These are phyloP conservation scores for Aphanomyces stellatus DNA, from an alignment of 352 stramenopile species.

Conservation along the genomic window DNA sequence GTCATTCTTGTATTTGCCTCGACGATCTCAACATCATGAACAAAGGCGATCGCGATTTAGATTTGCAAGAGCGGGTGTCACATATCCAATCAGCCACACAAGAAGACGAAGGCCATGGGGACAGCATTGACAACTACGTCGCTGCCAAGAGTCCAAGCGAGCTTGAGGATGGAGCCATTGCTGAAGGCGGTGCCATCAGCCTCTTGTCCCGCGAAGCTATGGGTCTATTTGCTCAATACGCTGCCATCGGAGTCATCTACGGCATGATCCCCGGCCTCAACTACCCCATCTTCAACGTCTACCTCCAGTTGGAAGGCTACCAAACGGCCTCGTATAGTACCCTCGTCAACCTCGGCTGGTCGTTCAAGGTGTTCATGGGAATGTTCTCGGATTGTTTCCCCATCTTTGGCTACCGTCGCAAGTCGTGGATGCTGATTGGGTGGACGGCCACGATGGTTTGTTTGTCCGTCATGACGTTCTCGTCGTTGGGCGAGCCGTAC, in stretches of 20 bases:
- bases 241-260: constrained; percentile 35
- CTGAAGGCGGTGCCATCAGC: too few species aligned
- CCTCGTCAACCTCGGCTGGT: constrained; percentile 52
- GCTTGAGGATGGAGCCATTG: constrained; percentile 34
- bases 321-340: constrained; percentile 32
- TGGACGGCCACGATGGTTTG: constrained; percentile 36
- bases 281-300: constrained; percentile 43
- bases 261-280: too few species aligned
- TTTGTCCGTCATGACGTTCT: constrained; percentile 40
- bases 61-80: background rate
- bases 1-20: background rate
- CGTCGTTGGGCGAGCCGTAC: constrained; percentile 40
- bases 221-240: constrained; percentile 28
- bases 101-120: too few species aligned
- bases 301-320: constrained; percentile 31
- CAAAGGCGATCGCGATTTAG: background rate
- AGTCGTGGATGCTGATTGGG: constrained; percentile 48
- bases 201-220: constrained; percentile 33
- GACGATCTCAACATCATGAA: background rate
- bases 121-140: background rate
- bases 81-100: background rate
- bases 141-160: constrained; percentile 19
- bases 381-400: constrained; percentile 46
- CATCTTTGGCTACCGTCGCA: constrained; percentile 40
- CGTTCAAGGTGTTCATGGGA: constrained; percentile 60